phyloP scores from a whole-genome alignment of 2,329 filamentous ascomycete genomes.

The Truncatella angustata region DNA sequence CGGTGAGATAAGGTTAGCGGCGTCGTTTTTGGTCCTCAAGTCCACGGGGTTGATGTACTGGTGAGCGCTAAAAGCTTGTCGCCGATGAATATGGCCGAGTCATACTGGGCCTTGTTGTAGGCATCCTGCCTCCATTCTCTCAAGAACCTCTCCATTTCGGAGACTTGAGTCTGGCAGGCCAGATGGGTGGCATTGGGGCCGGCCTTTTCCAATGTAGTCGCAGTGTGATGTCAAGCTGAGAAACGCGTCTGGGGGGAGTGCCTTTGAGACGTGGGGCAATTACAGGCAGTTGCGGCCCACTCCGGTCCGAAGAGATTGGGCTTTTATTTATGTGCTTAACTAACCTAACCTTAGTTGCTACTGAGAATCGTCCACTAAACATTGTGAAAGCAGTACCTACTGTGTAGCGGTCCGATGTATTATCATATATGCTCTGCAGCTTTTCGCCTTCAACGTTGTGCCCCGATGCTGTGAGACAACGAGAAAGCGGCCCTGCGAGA shows the following conservation, averaged over 20 bases:
- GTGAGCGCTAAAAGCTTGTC: constrained; percentile 96
- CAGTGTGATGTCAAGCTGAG: background rate
- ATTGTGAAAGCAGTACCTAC: too few species aligned
- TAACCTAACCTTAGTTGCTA: too few species aligned
- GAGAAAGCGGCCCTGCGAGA: too few species aligned
- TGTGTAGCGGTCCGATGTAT: too few species aligned
- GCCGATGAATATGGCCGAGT: constrained; percentile 93
- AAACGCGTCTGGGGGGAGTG: background rate
- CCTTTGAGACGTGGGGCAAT: constrained; percentile 2
- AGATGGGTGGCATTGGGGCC: constrained; percentile 3
- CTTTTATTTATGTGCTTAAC: too few species aligned
- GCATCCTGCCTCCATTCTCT: constrained; percentile 95
- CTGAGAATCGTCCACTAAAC: too few species aligned
- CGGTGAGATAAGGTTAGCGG: constrained; percentile 10
- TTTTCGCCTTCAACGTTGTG: too few species aligned
- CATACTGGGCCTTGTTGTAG: constrained; percentile 92
- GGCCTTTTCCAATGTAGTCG: background rate
- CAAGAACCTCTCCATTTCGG: constrained; percentile 83
- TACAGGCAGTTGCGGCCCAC: background rate
- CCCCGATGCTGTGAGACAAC: too few species aligned
- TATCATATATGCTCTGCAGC: too few species aligned
- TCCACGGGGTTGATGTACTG: constrained; percentile 53
- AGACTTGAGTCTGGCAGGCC: constrained; percentile 3
- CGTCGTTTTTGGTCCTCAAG: background rate
- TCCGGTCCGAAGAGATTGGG: too few species aligned